Evolutionary conservation across 768 basidiomycete genomes (phyloP).

Genomic region (Trametes sanguinea): DNA sequence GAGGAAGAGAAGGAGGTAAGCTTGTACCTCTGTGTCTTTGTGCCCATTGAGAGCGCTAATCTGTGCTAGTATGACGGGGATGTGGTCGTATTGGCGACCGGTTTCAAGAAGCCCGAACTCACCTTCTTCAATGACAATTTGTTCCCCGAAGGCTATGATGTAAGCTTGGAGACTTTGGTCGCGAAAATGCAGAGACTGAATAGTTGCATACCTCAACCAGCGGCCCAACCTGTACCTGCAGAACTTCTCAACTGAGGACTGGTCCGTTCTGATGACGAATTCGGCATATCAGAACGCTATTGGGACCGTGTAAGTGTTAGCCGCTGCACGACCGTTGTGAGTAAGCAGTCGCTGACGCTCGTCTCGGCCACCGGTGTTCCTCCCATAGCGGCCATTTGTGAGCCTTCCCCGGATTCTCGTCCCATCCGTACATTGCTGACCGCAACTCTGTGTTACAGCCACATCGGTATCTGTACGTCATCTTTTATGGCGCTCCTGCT

Average conservation of each 20-base stretch:
- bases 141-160: slow-evolving; percentile 53
- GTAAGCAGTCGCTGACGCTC: neutral
- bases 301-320: slow-evolving; percentile 36
- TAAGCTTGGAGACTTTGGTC: slow-evolving; percentile 13
- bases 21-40: neutral
- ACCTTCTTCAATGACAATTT: slow-evolving; percentile 49
- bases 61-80: slow-evolving; percentile 42
- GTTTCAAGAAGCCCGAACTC: slow-evolving; percentile 48
- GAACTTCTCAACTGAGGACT: slow-evolving; percentile 57
- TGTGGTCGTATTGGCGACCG: slow-evolving; percentile 54
- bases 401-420: slow-evolving; percentile 17
- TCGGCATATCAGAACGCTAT: slow-evolving; percentile 52
- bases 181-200: neutral
- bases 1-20: slow-evolving; percentile 34
- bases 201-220: slow-evolving; percentile 21
- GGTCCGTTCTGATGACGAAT: slow-evolving; percentile 53
- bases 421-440: neutral
- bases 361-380: neutral
- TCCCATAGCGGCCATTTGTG: slow-evolving; percentile 43
- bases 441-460: slow-evolving; percentile 33
- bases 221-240: slow-evolving; percentile 55
- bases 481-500: neutral
- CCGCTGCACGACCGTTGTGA: neutral
- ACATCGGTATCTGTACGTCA: slow-evolving; percentile 55
- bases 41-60: neutral